These are phyloP conservation scores for Auriscalpium orientale DNA, from an alignment of 768 basidiomycete species.

Conservation along the genomic window DNA sequence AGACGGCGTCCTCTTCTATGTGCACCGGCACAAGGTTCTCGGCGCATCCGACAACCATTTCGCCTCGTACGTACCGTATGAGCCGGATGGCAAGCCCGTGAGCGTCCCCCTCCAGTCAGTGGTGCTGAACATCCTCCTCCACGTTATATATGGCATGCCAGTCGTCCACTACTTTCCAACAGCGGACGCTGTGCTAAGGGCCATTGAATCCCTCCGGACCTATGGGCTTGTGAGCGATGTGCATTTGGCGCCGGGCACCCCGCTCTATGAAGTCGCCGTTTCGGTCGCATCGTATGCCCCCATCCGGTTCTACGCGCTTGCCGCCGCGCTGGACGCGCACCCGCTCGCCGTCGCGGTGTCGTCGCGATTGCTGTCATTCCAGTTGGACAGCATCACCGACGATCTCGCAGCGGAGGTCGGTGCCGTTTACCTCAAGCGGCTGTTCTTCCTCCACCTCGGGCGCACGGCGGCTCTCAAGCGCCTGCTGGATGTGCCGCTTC, in stretches of 20 bases:
- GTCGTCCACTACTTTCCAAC: conserved; percentile 22
- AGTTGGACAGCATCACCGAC: conserved; percentile 61
- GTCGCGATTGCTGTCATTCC: conserved; percentile 64
- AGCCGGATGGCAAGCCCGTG: conserved; percentile 11
- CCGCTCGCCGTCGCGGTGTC: conserved; percentile 73
- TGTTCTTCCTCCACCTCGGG: conserved; percentile 81
- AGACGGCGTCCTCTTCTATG: conserved; percentile 28
- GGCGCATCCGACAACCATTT: conserved; percentile 22
- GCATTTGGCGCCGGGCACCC: conserved; percentile 39
- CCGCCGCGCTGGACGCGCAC: conserved; percentile 57
- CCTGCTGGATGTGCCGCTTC: conserved; percentile 65
- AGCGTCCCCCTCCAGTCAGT: conserved; percentile 21
- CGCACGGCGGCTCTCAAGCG: conserved; percentile 77
- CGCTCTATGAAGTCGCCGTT: conserved; percentile 53
- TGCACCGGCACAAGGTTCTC: conserved; percentile 18
- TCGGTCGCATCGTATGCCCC: conserved; percentile 62
- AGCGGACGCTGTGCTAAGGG: conserved; percentile 19
- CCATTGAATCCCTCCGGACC: conserved; percentile 18
- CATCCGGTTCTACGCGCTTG: conserved; percentile 64
- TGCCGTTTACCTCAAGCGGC: conserved; percentile 66
- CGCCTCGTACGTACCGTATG: conserved; percentile 3
- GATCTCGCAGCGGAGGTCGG: conserved; percentile 64
- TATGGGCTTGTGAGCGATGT: conserved; percentile 43
- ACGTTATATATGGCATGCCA: conserved; percentile 25
- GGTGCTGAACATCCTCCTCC: conserved; percentile 28